These are phyloP conservation scores for Ormosia semicastrata DNA, from an alignment of 306 rosid genomes.

Conservation along the genomic window DNA sequence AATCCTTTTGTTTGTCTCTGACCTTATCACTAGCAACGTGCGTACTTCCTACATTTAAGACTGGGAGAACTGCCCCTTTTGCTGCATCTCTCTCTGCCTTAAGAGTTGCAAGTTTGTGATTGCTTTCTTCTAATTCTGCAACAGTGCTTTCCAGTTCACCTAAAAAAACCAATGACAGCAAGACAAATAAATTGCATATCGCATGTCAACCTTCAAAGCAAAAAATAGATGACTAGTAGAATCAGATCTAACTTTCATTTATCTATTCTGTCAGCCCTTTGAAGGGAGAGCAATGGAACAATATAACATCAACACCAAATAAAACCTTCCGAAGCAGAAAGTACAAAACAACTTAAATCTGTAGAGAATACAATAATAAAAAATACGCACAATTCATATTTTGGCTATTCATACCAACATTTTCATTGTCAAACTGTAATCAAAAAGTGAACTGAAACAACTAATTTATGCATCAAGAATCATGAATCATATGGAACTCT, in stretches of 20 bases:
- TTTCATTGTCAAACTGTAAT: neutral
- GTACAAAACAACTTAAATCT: neutral
- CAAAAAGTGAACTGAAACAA: neutral
- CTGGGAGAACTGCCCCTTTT: slow-evolving; percentile 70
- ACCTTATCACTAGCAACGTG: slow-evolving; percentile 57
- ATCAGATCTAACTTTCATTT: neutral
- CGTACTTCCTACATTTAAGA: slow-evolving; percentile 62
- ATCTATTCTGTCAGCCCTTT: neutral
- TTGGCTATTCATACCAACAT: neutral
- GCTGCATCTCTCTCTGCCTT: slow-evolving; percentile 76
- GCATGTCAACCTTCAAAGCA: slow-evolving; percentile 8
- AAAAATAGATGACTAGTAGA: slow-evolving; percentile 5
- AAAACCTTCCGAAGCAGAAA: neutral
- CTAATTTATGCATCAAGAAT: neutral
- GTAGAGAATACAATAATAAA: neutral
- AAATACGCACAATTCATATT: neutral
- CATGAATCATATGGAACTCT: neutral
- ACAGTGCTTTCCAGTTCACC: slow-evolving; percentile 70
- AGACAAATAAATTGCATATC: slow-evolving; percentile 12
- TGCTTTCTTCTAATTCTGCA: slow-evolving; percentile 70
- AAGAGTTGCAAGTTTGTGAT: slow-evolving; percentile 62
- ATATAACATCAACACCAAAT: neutral
- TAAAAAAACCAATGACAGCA: slow-evolving; percentile 43
- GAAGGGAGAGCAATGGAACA: neutral
- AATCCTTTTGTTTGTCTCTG: slow-evolving; percentile 82